Evolutionary conservation across 2,329 filamentous ascomycete species (phyloP).

Genomic region (Monosporascus sp.): DNA sequence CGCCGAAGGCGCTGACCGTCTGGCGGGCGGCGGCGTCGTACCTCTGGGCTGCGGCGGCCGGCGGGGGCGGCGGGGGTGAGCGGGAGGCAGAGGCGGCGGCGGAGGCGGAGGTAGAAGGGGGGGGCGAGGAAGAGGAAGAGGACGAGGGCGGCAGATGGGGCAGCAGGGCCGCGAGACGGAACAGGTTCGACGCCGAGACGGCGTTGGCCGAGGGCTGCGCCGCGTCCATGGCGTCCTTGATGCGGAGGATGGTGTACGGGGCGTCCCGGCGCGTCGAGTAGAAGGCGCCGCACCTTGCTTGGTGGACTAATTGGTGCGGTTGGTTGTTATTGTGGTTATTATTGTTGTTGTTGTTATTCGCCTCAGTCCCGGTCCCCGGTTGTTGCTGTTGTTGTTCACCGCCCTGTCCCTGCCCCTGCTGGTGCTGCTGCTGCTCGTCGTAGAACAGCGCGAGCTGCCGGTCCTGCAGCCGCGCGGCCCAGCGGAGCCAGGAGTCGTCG

Average conservation of each 20-base stretch:
- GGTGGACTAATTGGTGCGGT: slow-evolving; percentile 3
- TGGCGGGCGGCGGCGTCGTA: slow-evolving; percentile 63
- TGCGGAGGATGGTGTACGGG: slow-evolving; percentile 69
- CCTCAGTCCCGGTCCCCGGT: too few species aligned
- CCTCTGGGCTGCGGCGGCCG: slow-evolving; percentile 40
- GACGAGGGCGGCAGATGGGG: too few species aligned
- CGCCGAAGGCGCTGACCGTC: slow-evolving; percentile 80
- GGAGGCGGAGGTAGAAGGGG: background rate
- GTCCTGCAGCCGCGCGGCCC: slow-evolving; percentile 78
- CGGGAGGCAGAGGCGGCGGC: background rate
- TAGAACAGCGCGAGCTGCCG: slow-evolving; percentile 71
- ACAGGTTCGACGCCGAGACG: slow-evolving; percentile 79
- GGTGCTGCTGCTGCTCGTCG: slow-evolving; percentile 40
- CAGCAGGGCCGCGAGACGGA: slow-evolving; percentile 68
- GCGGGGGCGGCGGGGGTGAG: background rate
- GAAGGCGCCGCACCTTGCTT: slow-evolving; percentile 54
- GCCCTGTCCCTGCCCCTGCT: too few species aligned
- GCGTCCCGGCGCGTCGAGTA: slow-evolving; percentile 62
- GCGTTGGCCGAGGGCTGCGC: slow-evolving; percentile 87
- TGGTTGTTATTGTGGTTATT: slow-evolving; percentile 25
- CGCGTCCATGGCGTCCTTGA: slow-evolving; percentile 95
- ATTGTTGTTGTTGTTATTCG: slow-evolving; percentile 13
- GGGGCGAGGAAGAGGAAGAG: background rate
- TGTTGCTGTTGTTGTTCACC: too few species aligned
- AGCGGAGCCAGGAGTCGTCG: slow-evolving; percentile 68